Conservation (phyloP, 306 rosid species). For the Pueraria montana region DNA sequence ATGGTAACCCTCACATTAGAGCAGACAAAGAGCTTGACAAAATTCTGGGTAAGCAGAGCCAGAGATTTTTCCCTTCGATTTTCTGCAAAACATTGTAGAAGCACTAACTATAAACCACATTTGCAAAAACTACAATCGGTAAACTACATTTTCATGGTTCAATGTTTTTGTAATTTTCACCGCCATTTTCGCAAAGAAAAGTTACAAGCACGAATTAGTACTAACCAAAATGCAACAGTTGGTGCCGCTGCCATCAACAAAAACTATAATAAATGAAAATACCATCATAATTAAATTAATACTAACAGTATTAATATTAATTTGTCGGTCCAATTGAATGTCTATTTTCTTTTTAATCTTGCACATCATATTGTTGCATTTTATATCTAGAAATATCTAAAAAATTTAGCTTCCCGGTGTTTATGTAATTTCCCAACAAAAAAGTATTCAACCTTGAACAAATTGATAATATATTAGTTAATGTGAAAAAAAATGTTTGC, state of each 20-base stretch:
- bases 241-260: background rate
- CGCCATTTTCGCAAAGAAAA: background rate
- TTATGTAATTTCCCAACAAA: background rate
- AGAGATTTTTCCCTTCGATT: conserved; percentile 88
- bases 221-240: background rate
- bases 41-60: conserved; percentile 91
- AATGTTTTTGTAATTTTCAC: background rate
- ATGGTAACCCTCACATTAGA: conserved; percentile 66
- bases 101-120: conserved; percentile 1
- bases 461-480: too few relatives aligned
- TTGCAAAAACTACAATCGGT: background rate
- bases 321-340: background rate
- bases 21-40: conserved; percentile 93
- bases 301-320: background rate
- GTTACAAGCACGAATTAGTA: background rate
- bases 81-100: conserved; percentile 59
- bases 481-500: too few relatives aligned
- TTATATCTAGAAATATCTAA: background rate
- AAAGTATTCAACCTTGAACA: too few relatives aligned
- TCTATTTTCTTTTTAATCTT: background rate
- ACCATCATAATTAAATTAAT: background rate
- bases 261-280: background rate
- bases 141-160: background rate
- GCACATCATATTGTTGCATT: background rate
- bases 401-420: background rate